Conservation (phyloP, 2,329 filamentous ascomycete species). For the Geosmithia flava region DNA sequence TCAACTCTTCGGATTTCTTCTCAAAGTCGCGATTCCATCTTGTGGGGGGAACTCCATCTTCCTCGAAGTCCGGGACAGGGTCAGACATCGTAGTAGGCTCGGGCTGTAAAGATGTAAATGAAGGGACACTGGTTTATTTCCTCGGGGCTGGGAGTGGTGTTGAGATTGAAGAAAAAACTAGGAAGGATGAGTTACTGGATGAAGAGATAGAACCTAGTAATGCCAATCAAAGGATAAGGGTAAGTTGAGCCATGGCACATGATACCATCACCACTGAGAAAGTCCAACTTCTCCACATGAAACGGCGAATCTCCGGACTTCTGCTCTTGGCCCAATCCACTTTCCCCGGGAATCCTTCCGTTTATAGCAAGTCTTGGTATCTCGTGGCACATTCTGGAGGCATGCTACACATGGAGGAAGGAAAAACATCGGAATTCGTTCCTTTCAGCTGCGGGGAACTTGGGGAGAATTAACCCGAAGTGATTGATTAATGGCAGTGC, state of each 20-base stretch:
- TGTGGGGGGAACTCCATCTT: neutral
- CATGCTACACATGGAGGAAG: too few species aligned
- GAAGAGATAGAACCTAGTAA: too few species aligned
- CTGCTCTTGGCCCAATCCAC: neutral
- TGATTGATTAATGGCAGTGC: too few species aligned
- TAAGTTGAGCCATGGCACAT: neutral
- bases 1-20: constrained; percentile 2
- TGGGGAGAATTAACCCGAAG: too few species aligned
- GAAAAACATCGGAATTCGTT: too few species aligned
- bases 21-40: constrained; percentile 2
- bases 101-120: too few species aligned
- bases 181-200: too few species aligned
- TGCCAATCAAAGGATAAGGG: too few species aligned
- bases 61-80: neutral
- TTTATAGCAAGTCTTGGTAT: neutral
- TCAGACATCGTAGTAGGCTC: neutral
- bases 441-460: too few species aligned
- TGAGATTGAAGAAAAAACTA: too few species aligned
- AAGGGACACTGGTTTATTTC: too few species aligned
- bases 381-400: neutral
- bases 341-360: neutral
- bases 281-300: neutral
- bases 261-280: neutral
- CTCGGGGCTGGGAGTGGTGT: too few species aligned
- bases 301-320: neutral